Base-by-base conservation (phyloP, 2,329 filamentous ascomycete species). In the Zarea fungicola region DNA sequence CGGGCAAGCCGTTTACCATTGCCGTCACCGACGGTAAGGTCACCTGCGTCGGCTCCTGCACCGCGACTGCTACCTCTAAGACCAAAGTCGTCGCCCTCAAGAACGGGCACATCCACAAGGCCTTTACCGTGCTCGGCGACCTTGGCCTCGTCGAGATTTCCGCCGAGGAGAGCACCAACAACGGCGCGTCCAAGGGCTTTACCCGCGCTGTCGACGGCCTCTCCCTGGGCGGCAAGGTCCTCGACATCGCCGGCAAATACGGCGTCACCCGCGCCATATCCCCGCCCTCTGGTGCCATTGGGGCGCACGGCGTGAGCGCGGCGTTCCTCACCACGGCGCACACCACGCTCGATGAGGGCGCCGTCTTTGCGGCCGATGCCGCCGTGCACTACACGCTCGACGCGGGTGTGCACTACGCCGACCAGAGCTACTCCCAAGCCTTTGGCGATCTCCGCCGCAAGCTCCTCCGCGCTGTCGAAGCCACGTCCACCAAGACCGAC, bases 141-240 rank as follows among this genome's bases (percentile, higher is more conserved):
- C 65, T 87, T 1, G 84, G 84, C 1, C 71, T 87, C 6, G 77
- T 77, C 53, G 82, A 80, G 46, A 85, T 87, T 46, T 75, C 78
- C 50, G 71, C 72, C 5, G 84, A 86, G 53, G 59, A 66, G 7
- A 65, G 67, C 39, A 78, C 74, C 1, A 76, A 79, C 53, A 79
- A 80, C 51, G 78, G 78, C 2, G 59, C 61, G 2, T 70, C 66
- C 49, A 62, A 64, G 0, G 61, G 69, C 0, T 84, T 85, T 56
- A 80, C 76, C 39, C 74, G 81, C 10, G 83, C 76, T 7, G 64
- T 80, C 5, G 78, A 83, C 54, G 79, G 78, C 0, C 72, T 82
- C 5, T 66, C 68, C 2, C 65, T 82, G 0, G 76, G 76, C 48
- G 75, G 70, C 22, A 78, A 80, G 62, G 81, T 83, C 60, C 70